A percentile compares a stretch with the other conserved stretches of the same genome.
These are phyloP conservation scores for Botrytis paeoniae DNA, from an alignment of 2,329 filamentous ascomycete species.

Conservation along the genomic window DNA sequence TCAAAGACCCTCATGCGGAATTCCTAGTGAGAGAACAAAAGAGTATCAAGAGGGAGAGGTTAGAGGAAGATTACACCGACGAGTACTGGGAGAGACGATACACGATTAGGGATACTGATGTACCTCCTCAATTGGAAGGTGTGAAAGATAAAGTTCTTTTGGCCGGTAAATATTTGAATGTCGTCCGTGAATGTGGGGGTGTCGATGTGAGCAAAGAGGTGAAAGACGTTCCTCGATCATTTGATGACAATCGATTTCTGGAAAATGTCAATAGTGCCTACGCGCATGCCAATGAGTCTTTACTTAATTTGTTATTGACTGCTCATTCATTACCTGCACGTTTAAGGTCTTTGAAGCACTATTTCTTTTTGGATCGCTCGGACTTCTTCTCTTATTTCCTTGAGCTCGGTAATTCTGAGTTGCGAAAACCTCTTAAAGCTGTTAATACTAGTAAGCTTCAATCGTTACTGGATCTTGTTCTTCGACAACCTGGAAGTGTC, in stretches of 20 bases:
- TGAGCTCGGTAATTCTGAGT: slow-evolving; percentile 82
- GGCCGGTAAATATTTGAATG: slow-evolving; percentile 96
- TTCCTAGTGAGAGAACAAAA: slow-evolving; percentile 95
- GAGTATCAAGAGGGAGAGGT: slow-evolving; percentile 83
- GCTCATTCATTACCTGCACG: slow-evolving; percentile 87
- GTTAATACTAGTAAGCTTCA: slow-evolving; percentile 94
- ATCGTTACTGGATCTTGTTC: slow-evolving; percentile 88
- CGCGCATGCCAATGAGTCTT: slow-evolving; percentile 88
- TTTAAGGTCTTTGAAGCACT: slow-evolving; percentile 90
- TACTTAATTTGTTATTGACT: slow-evolving; percentile 86
- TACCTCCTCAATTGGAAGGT: slow-evolving; percentile 85
- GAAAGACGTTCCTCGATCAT: slow-evolving; percentile 82
- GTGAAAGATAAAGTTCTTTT: slow-evolving; percentile 93
- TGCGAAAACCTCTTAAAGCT: slow-evolving; percentile 81
- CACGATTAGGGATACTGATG: slow-evolving; percentile 85
- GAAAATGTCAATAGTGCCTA: slow-evolving; percentile 97
- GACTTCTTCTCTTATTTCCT: slow-evolving; percentile 99
- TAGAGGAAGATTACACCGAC: slow-evolving; percentile 96
- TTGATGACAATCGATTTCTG: slow-evolving; percentile 87
- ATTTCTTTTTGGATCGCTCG: slow-evolving; percentile 97
- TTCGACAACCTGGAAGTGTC: slow-evolving; percentile 93
- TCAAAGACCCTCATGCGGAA: slow-evolving; percentile 89
- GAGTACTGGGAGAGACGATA: slow-evolving; percentile 99
- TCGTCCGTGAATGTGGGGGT: slow-evolving; percentile 93
- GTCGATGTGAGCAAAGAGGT: slow-evolving; percentile 90